A percentile compares a stretch with the other conserved stretches of the same genome.
phyloP scores from a whole-genome alignment of 495 filamentous ascomycete species.

The Aspergillus affinis region DNA sequence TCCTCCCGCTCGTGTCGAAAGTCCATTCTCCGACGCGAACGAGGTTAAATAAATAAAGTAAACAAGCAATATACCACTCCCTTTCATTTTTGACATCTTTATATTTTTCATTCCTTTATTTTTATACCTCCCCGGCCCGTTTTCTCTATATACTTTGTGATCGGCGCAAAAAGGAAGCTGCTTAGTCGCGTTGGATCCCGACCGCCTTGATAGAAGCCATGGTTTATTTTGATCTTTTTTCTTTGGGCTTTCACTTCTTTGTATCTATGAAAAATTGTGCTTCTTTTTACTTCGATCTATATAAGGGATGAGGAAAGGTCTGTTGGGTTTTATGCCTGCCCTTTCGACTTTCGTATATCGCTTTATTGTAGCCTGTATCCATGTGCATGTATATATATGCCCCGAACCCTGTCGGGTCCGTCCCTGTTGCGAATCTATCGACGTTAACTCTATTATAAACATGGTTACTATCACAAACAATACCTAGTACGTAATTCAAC shows the following conservation, averaged over 20 bases:
- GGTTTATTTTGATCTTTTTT: slow-evolving; percentile 8
- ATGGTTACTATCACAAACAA: too few relatives aligned
- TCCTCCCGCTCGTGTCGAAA: slow-evolving; percentile 32
- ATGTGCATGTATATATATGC: too few relatives aligned
- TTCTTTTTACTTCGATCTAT: slow-evolving; percentile 2
- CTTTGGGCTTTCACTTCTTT: slow-evolving; percentile 9
- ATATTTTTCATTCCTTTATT: slow-evolving; percentile 1
- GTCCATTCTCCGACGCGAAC: slow-evolving; percentile 49
- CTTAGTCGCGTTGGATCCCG: slow-evolving; percentile 4
- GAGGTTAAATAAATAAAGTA: slow-evolving; percentile 56
- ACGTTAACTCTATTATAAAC: too few relatives aligned
- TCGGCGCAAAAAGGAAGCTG: slow-evolving; percentile 13
- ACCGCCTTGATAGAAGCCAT: slow-evolving; percentile 16
- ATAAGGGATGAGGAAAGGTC: not conserved
- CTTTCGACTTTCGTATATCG: not conserved
- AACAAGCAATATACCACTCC: not conserved
- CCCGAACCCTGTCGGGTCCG: too few relatives aligned
- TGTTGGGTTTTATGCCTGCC: not conserved
- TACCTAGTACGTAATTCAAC: too few relatives aligned
- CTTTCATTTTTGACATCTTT: slow-evolving; percentile 6
- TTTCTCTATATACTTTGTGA: slow-evolving; percentile 4
- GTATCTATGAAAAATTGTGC: slow-evolving; percentile 23
- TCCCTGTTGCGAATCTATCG: too few relatives aligned
- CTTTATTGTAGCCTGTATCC: not conserved
- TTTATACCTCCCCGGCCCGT: not conserved